Percentiles rank a stretch among this genome's conserved stretches.
Evolutionary conservation across 139 green algal genomes (phyloP).

Genomic region (Closterium sp.): DNA sequence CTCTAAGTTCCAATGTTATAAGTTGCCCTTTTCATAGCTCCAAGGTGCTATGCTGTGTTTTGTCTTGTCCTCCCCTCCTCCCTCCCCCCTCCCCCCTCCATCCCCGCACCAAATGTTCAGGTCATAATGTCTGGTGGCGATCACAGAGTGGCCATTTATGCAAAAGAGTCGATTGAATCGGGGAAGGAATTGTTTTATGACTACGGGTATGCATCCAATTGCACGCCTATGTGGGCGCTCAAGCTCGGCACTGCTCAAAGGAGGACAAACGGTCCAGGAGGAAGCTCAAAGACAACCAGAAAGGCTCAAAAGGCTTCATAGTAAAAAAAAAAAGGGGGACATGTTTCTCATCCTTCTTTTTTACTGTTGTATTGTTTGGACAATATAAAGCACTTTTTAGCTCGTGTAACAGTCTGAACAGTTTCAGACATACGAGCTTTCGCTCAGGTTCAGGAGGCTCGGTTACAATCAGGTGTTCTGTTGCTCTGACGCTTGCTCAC

Average conservation of each 20-base stretch:
- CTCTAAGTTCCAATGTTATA: too few species aligned
- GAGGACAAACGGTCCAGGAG: not conserved
- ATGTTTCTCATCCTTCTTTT: not conserved
- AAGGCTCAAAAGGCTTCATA: not conserved
- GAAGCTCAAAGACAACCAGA: not conserved
- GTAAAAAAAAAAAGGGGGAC: not conserved
- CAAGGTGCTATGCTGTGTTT: not conserved
- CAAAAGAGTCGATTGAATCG: slow-evolving; percentile 58
- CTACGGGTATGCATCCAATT: slow-evolving; percentile 58
- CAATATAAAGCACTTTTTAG: not conserved
- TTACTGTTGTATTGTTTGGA: not conserved
- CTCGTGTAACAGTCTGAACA: not conserved
- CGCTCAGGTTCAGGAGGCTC: not conserved
- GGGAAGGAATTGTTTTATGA: slow-evolving; percentile 76
- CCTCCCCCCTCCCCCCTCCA: not conserved
- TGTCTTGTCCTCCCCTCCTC: not conserved
- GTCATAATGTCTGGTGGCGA: slow-evolving; percentile 75
- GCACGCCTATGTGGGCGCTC: slow-evolving; percentile 14
- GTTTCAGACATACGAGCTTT: not conserved
- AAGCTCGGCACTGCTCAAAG: not conserved
- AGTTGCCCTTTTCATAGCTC: not conserved
- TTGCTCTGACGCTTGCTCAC: not conserved
- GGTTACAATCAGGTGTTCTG: not conserved
- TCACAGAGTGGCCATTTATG: slow-evolving; percentile 77
- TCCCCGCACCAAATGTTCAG: not conserved